Conservation (phyloP, 306 rosid genomes). For the Casuarina glauca region DNA sequence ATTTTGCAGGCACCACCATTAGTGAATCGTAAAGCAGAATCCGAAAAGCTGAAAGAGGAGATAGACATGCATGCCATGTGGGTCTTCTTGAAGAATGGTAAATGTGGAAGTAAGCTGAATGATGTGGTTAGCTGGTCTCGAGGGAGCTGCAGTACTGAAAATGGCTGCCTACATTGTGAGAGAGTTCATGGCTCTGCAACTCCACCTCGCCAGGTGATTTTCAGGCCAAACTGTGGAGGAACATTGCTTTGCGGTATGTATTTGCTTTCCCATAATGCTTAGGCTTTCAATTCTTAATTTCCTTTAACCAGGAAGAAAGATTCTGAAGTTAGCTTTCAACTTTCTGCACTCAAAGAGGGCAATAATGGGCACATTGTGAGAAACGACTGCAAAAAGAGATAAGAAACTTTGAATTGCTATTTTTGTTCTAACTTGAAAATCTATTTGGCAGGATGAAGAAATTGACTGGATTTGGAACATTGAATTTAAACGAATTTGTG, state of each 20-base stretch:
- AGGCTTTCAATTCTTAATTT: not conserved
- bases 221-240: slow-evolving; percentile 29
- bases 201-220: slow-evolving; percentile 29
- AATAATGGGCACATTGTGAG: not conserved
- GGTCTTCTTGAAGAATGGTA: slow-evolving; percentile 54
- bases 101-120: slow-evolving; percentile 55
- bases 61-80: slow-evolving; percentile 58
- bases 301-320: not conserved
- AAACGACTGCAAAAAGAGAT: not conserved
- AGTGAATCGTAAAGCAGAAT: not conserved
- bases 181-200: slow-evolving; percentile 32
- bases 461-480: not conserved
- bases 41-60: slow-evolving; percentile 15
- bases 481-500: too few species aligned
- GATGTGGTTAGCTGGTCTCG: slow-evolving; percentile 42
- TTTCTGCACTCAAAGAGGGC: too few species aligned
- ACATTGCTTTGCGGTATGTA: slow-evolving; percentile 52
- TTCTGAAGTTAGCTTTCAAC: too few species aligned
- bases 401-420: not conserved
- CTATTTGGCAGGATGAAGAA: not conserved
- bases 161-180: slow-evolving; percentile 26
- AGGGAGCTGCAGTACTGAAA: slow-evolving; percentile 9
- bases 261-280: slow-evolving; percentile 10
- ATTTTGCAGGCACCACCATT: not conserved
- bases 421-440: not conserved